Base-by-base conservation (phyloP, 1,284 basidiomycete species). In the Leccinum idahoense region DNA sequence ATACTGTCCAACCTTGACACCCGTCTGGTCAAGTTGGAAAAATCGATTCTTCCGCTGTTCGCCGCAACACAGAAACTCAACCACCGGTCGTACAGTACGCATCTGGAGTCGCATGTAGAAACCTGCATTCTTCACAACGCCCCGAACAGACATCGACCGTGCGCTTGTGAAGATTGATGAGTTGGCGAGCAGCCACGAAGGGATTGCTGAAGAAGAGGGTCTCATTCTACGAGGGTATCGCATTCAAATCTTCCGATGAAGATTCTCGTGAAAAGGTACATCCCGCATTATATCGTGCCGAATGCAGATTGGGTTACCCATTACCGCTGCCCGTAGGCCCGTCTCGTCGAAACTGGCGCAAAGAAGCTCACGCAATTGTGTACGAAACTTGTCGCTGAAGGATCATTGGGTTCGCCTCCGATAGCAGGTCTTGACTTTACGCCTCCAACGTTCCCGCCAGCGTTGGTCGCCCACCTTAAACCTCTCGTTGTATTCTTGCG, bases 371-470 rank as follows among this genome's bases (percentile, higher is more conserved):
- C 86, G 0, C 89, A 90, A 67, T 75, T 92, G 5, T 92, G 88
- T 69, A 93, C 90, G n/a, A 91, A 90, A 67, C 79, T 89, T 18
- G 89, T 92, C 41, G 90, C 91, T 2, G 90, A 92, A 74, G 88
- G 85, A 15, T 92, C 90, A 0, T 88, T 88, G 2, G 88, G 90
- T 44, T 78, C 80, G 23, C 83, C 86, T 7, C 85, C 85, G 1
- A 74, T 78, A 14, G 85, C 86, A 32, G 84, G 85, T 14, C 73
- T 84, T 0, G 82, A 86, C 32, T 83, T 87, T 60, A 75, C 79
- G 18, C 76, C 80, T 53, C 74, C 79, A 3, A 79, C 77, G 1
- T 89, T 91, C 71, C 82, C 87, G 0, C 74, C 81, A 0, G 73
- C 78, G 5, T 74, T 88, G 15, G 76, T 86, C 18, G 71, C 77